Percentiles rank a stretch among this genome's conserved stretches.
These are phyloP conservation scores for Aspergillus udagawae DNA, from an alignment of 2,329 filamentous ascomycete genomes.

Conservation along the genomic window DNA sequence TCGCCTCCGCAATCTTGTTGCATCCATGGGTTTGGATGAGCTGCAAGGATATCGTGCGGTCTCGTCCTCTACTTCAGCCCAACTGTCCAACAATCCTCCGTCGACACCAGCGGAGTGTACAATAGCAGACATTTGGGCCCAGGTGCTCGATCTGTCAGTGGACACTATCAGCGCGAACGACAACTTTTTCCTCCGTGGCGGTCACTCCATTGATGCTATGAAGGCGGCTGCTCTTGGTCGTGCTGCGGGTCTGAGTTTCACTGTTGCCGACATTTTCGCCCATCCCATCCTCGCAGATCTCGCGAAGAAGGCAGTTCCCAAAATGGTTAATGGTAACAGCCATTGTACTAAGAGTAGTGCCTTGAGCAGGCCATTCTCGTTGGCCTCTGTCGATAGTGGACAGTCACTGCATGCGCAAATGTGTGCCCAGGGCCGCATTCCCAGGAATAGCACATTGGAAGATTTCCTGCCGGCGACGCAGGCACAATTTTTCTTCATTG, in stretches of 20 bases:
- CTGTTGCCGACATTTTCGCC: conserved; percentile 43
- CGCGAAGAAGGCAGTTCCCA: neutral
- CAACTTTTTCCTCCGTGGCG: conserved; percentile 9
- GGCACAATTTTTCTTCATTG: neutral
- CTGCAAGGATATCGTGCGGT: neutral
- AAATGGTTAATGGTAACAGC: neutral
- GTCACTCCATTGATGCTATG: conserved; percentile 11
- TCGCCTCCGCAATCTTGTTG: neutral
- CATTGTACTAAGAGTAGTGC: neutral
- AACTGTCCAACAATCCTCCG: neutral
- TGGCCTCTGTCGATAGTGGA: neutral
- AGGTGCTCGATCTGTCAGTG: neutral
- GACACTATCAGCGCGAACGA: conserved; percentile 3
- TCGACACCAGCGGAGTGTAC: neutral
- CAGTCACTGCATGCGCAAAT: neutral
- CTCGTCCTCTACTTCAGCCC: neutral
- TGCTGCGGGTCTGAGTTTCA: conserved; percentile 33
- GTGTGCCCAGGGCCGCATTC: neutral
- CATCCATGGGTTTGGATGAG: neutral
- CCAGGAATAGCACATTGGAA: neutral
- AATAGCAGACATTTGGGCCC: neutral
- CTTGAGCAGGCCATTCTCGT: neutral
- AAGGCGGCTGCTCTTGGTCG: conserved; percentile 40
- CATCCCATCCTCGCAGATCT: conserved; percentile 21
- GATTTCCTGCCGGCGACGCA: neutral